Evolutionary conservation across 1,284 basidiomycete genomes (phyloP).

Genomic region (Mycena sp.): DNA sequence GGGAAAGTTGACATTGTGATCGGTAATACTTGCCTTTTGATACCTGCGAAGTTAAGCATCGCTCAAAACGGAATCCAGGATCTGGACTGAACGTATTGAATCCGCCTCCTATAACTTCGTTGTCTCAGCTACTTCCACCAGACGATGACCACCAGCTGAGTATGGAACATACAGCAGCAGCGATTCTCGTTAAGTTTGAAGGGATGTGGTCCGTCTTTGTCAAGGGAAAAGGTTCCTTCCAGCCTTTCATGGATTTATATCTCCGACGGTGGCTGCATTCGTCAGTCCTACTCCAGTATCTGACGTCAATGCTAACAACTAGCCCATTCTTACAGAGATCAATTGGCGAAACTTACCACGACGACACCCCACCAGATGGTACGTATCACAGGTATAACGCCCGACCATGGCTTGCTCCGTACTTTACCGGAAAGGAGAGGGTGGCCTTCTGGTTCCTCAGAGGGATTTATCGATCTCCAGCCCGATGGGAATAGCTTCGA

Average conservation of each 20-base stretch:
- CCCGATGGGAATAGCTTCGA: conserved; percentile 99
- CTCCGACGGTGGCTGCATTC: conserved; percentile 88
- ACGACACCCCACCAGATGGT: conserved; percentile 75
- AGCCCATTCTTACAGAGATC: conserved; percentile 64
- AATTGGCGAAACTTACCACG: conserved; percentile 85
- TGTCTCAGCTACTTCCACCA: conserved; percentile 72
- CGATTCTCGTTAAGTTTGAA: conserved; percentile 84
- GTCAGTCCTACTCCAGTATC: conserved; percentile 58
- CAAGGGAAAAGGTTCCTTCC: conserved; percentile 71
- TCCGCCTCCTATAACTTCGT: conserved; percentile 83
- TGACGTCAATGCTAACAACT: background rate
- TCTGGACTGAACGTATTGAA: conserved; percentile 93
- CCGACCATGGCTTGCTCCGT: conserved; percentile 87
- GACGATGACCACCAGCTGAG: conserved; percentile 54
- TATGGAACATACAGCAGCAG: conserved; percentile 82
- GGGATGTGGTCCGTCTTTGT: conserved; percentile 82
- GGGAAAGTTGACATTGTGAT: conserved; percentile 83
- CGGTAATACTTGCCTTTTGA: conserved; percentile 57
- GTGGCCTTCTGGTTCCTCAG: conserved; percentile 39
- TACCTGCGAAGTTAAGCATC: no score
- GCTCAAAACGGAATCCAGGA: conserved; percentile 66
- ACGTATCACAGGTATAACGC: conserved; percentile 88
- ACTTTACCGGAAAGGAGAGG: conserved; percentile 72
- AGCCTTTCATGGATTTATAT: conserved; percentile 83
- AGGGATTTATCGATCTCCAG: conserved; percentile 73